Base-by-base conservation (phyloP, 2,329 filamentous ascomycete genomes). In the Biscogniauxia sp. region DNA sequence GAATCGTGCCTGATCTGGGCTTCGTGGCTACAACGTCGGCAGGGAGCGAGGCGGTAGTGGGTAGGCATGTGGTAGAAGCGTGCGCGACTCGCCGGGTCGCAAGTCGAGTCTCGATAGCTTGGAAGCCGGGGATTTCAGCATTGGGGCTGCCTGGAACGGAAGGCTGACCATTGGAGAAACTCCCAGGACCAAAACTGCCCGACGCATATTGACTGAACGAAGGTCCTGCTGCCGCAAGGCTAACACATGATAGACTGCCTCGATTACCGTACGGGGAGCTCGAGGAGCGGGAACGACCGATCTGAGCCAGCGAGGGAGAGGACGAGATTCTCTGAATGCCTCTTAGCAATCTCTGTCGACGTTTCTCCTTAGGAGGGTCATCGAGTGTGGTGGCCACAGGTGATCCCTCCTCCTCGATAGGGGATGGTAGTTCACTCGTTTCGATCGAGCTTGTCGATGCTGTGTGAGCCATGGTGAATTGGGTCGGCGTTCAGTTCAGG, bases 281-380 rank as follows among this genome's bases (percentile, higher is more conserved):
- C 60, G 85, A 83, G 6, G 91, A 88, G 59, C 87, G 83, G 25
- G 86, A 79, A 61, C 89, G 85, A 59, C 86, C 83, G 57, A 87
- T 75, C 60, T 84, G 84, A 50, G 84, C 80, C 55, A 96, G 78
- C 17, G 90, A 91, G 0, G 90, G 88, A 6, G 89, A 92, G 0
- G 92, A 96, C 11, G 91, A 88, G 70, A 96, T 94, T 60, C 91
- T 88, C 64, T 94, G 89, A 54, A 96, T 82, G 32, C 88, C 86
- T 64, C 88, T 87, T 19, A 96, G 79, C 37, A 96, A 76, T 61
- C 88, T 86, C 68, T 88, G 86, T 53, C 90, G 85, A 57, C 86
- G 84, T 73, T 88, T 92, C 59, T 84, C 79, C 75, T 89, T 92
- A 25, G 79, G 80, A 2, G 75, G 76, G 49, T 61, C 65, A 41